These are phyloP conservation scores for Raphanus hybrid DNA, from an alignment of 441 rosid species.

Conservation along the genomic window DNA sequence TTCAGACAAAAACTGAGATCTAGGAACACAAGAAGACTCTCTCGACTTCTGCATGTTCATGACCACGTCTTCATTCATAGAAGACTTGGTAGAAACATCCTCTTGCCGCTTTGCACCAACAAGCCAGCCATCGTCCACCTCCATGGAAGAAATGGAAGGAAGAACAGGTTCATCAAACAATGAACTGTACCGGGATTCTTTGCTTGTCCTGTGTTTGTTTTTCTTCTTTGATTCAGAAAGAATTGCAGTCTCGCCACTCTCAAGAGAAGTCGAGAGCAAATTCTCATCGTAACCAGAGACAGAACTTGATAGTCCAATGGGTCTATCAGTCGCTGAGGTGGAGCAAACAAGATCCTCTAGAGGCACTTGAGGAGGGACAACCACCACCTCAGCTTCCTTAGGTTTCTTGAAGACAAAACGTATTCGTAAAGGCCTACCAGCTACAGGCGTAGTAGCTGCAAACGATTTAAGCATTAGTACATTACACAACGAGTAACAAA, in stretches of 20 bases:
- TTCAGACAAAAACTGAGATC: slow-evolving; percentile 47
- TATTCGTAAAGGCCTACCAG: slow-evolving; percentile 63
- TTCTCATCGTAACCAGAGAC: not conserved
- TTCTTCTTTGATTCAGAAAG: slow-evolving; percentile 52
- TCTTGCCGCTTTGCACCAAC: slow-evolving; percentile 5
- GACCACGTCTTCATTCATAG: not conserved
- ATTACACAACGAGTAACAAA: not conserved
- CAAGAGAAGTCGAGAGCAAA: slow-evolving; percentile 10
- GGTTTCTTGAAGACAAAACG: slow-evolving; percentile 52
- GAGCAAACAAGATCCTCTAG: slow-evolving; percentile 33
- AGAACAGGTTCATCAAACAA: slow-evolving; percentile 31
- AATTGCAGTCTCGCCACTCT: slow-evolving; percentile 36
- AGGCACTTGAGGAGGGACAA: not conserved
- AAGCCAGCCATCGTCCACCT: slow-evolving; percentile 36
- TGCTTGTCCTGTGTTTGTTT: slow-evolving; percentile 19
- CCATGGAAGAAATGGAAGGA: slow-evolving; percentile 14
- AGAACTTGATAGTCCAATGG: not conserved
- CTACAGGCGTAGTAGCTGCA: slow-evolving; percentile 26
- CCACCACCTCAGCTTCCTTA: slow-evolving; percentile 25
- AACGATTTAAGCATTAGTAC: not conserved
- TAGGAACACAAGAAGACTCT: slow-evolving; percentile 35
- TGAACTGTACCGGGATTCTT: slow-evolving; percentile 25
- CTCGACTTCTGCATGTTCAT: not conserved
- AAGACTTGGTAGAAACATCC: not conserved
- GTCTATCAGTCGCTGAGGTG: slow-evolving; percentile 27